phyloP scores from a whole-genome alignment of 305 asterid genomes.

The Fraxinus sp. region DNA sequence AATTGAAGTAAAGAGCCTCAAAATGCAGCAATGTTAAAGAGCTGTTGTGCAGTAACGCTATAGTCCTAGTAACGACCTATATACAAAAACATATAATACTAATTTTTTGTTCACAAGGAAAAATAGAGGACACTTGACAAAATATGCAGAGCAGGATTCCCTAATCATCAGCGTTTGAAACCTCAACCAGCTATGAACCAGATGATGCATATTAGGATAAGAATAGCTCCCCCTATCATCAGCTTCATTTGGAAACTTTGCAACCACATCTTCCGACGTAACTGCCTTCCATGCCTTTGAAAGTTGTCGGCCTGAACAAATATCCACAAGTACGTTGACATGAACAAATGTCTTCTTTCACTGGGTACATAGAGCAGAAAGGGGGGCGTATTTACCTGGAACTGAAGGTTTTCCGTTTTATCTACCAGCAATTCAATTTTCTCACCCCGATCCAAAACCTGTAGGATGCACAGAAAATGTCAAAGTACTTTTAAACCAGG shows the following conservation, averaged over 20 bases:
- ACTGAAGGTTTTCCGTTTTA: slow-evolving; percentile 94
- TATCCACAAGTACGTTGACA: slow-evolving; percentile 2
- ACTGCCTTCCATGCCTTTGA: slow-evolving; percentile 95
- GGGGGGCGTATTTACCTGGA: slow-evolving; percentile 59
- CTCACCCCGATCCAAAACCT: slow-evolving; percentile 99
- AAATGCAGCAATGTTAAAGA: background rate
- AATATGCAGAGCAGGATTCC: slow-evolving; percentile 10
- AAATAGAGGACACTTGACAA: background rate
- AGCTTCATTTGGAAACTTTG: slow-evolving; percentile 84
- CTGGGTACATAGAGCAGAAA: background rate
- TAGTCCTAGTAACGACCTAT: background rate
- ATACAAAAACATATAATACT: background rate
- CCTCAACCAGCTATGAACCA: slow-evolving; percentile 72
- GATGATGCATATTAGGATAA: slow-evolving; percentile 48
- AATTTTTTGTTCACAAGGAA: slow-evolving; percentile 31
- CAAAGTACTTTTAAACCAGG: background rate
- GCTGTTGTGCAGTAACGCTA: background rate
- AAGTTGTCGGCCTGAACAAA: slow-evolving; percentile 88
- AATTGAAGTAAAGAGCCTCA: background rate
- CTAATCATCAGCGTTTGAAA: slow-evolving; percentile 27
- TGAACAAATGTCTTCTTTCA: background rate
- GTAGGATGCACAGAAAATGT: slow-evolving; percentile 5
- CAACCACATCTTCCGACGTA: slow-evolving; percentile 93
- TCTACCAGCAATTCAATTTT: slow-evolving; percentile 91
- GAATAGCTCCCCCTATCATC: slow-evolving; percentile 64